Base-by-base conservation (phyloP, 2,329 filamentous ascomycete species). In the Lachnellula hyalina region DNA sequence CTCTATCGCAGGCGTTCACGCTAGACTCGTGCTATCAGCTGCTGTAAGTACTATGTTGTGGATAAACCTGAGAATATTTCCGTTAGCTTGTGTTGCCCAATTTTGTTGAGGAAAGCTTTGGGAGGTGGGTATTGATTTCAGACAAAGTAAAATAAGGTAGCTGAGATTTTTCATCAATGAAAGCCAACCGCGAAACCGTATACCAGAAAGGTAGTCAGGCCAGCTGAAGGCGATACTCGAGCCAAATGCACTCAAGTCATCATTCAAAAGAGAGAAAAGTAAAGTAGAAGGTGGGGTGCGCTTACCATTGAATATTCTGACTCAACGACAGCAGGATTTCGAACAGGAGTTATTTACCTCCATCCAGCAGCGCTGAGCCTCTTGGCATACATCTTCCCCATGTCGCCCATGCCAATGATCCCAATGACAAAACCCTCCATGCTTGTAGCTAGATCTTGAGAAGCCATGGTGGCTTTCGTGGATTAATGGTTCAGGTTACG, bases 191-290 rank as follows among this genome's bases (percentile, higher is more conserved):
- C 76, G 63, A 70, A 69, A 67, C 76, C 75, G 75, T 75, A 76
- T 74, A 79, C 87, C 90, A 93, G 82, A 87, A 96, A 85, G 88
- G 86, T 78, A 76, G 74, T 78, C 78, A 77, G 77, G 74, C 74
- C 68, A 73, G 71, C 76, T 75, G 76, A 79, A 77, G 74, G 78
- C 84, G 84, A 91, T 96, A 81, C 93, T 97, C 93, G 90, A 97
- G 93, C 93, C 93, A 97, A 97, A 97, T 97, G 93, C 93, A 92
- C 93, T 97, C 93, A 93, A 90, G 93, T 97, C 93, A 97, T 97
- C 93, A 95, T 91, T 72, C 72, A 68, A 68, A 32, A 45, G 47
- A 51, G 36, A 35, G 47, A 36, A 21, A 21, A 21, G 19, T 21
- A 52, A 44, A 28, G 40, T 32, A 47, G 56, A 59, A 14, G 61